These are phyloP conservation scores for Pleurotus tuber-regium DNA, from an alignment of 768 basidiomycete genomes.

Conservation along the genomic window DNA sequence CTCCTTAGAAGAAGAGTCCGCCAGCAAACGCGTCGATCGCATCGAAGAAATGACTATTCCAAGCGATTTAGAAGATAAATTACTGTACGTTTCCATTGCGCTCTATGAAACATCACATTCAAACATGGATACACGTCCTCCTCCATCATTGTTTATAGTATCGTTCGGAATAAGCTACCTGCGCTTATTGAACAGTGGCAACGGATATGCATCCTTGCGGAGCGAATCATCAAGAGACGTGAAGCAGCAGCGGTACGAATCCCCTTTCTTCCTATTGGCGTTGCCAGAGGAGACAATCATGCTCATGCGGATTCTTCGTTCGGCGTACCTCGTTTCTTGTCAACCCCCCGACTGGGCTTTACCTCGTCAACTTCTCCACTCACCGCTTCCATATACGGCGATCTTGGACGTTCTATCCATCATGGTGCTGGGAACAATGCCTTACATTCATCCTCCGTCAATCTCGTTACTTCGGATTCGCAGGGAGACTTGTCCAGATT, in stretches of 20 bases:
- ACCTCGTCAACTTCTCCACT: conserved; percentile 35
- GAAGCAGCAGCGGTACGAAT: conserved; percentile 89
- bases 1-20: conserved; percentile 85
- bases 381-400: conserved; percentile 30
- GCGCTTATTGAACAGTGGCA: conserved; percentile 90
- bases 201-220: conserved; percentile 80
- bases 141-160: conserved; percentile 41
- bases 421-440: conserved; percentile 20
- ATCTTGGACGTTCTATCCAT: conserved; percentile 22
- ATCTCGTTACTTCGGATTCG: conserved; percentile 21
- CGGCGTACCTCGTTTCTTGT: conserved; percentile 58
- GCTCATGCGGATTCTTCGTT: conserved; percentile 27
- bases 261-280: conserved; percentile 25
- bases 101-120: no score
- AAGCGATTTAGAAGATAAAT: conserved; percentile 87
- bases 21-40: conserved; percentile 72
- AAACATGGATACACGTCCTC: no score
- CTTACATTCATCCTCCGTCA: conserved; percentile 26
- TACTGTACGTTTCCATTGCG: conserved; percentile 59
- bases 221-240: conserved; percentile 86
- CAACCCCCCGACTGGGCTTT: conserved; percentile 73
- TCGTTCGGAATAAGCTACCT: conserved; percentile 72
- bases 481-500: conserved; percentile 85
- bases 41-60: conserved; percentile 93
- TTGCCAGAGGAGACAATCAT: conserved; percentile 11